Percentiles rank a stretch among this genome's conserved stretches.
phyloP scores from a whole-genome alignment of 352 stramenopile species.

The Globisporangium sylvaticum region DNA sequence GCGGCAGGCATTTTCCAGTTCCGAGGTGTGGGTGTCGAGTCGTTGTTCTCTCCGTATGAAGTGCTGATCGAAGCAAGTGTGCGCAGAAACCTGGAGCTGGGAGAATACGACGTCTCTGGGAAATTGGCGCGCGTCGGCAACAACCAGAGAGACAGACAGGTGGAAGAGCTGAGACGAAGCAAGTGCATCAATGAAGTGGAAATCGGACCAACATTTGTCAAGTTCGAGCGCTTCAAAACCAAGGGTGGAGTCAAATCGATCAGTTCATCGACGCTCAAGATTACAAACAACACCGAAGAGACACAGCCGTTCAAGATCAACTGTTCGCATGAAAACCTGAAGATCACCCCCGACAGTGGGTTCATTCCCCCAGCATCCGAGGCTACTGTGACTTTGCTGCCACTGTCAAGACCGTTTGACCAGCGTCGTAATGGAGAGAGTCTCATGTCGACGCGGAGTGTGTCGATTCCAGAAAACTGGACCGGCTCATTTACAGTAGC shows the following conservation, averaged over 20 bases:
- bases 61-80: constrained; percentile 83
- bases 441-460: constrained; percentile 4
- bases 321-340: constrained; percentile 52
- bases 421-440: constrained; percentile 8
- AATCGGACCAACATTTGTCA: constrained; percentile 57
- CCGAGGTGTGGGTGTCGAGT: constrained; percentile 58
- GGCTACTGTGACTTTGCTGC: constrained; percentile 38
- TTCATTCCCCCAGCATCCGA: constrained; percentile 42
- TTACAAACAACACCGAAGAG: constrained; percentile 57
- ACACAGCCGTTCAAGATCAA: constrained; percentile 47
- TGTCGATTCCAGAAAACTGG: constrained; percentile 36
- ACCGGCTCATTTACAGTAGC: constrained; percentile 56
- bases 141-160: constrained; percentile 7
- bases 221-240: constrained; percentile 34
- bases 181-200: constrained; percentile 42
- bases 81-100: constrained; percentile 29
- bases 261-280: constrained; percentile 31
- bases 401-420: constrained; percentile 53
- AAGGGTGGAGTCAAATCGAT: constrained; percentile 23
- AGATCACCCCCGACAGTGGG: constrained; percentile 36
- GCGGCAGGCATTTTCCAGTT: constrained; percentile 87
- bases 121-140: background rate
- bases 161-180: constrained; percentile 49
- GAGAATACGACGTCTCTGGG: constrained; percentile 9
- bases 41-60: constrained; percentile 71